These are phyloP conservation scores for Kodamaea ohmeri DNA, from an alignment of 1,139 yeast species.

Conservation along the genomic window DNA sequence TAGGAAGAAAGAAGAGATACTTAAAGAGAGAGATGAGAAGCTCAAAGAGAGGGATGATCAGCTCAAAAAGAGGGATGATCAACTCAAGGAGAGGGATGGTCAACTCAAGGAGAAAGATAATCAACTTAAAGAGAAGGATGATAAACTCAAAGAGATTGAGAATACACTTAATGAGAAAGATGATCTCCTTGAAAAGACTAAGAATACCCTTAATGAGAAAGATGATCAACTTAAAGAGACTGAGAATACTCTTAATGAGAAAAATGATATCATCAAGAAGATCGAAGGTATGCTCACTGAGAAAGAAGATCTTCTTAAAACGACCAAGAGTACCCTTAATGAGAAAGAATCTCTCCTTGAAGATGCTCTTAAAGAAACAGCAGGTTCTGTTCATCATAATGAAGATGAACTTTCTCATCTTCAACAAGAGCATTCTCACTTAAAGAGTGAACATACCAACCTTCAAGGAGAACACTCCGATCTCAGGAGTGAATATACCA, in stretches of 20 bases:
- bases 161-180: not conserved
- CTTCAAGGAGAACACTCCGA: not conserved
- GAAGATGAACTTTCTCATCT: too few relatives aligned
- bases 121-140: not conserved
- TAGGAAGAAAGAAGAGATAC: not conserved
- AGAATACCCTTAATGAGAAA: not conserved
- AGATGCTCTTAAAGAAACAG: too few relatives aligned
- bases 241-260: not conserved
- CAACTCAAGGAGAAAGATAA: not conserved
- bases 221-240: not conserved
- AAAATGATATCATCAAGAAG: not conserved
- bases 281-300: not conserved
- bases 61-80: not conserved
- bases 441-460: not conserved
- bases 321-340: too few relatives aligned
- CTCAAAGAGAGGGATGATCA: not conserved
- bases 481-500: not conserved
- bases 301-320: too few relatives aligned
- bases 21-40: not conserved
- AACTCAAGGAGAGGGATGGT: not conserved
- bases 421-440: too few relatives aligned
- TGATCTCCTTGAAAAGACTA: not conserved
- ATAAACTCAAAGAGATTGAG: not conserved
- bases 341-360: too few relatives aligned
- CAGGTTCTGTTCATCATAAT: too few relatives aligned